A percentile compares a stretch with the other conserved stretches of the same genome.
Evolutionary conservation across 371 early-diverging fungal genomes (phyloP).

Genomic region (Catenaria anguillulae): DNA sequence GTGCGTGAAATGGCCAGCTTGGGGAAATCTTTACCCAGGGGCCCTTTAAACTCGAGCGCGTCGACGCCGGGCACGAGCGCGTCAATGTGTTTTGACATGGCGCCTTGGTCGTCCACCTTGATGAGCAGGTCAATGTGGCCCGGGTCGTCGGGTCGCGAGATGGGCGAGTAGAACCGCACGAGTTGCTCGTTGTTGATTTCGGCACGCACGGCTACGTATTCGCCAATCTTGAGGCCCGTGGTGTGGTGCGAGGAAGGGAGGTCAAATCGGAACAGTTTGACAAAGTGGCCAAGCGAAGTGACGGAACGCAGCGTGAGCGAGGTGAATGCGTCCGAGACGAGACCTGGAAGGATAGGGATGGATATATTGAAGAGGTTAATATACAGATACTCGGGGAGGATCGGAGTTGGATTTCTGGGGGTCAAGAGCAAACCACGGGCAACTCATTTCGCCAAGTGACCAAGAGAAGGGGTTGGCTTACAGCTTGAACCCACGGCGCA

Average conservation of each 20-base stretch:
- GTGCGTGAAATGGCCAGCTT: neutral
- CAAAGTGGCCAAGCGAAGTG: neutral
- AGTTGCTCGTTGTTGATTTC: neutral
- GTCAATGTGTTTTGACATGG: conserved; percentile 3
- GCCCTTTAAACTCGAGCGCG: conserved; percentile 7
- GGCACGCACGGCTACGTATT: conserved; percentile 5
- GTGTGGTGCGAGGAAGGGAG: neutral
- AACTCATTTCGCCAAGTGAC: too few species aligned
- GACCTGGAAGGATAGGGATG: neutral
- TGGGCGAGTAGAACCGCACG: conserved; percentile 5
- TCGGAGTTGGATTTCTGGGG: too few species aligned
- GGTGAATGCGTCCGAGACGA: conserved; percentile 3
- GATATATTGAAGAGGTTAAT: too few species aligned
- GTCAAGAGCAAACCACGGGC: too few species aligned
- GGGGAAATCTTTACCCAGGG: neutral
- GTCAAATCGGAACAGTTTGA: conserved; percentile 4
- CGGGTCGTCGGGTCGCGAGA: neutral
- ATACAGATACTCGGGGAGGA: too few species aligned
- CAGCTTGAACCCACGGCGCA: too few species aligned
- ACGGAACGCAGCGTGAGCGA: neutral
- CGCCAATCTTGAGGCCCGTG: neutral
- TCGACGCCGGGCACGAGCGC: neutral
- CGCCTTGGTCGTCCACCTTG: conserved; percentile 6
- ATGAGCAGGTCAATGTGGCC: conserved; percentile 6
- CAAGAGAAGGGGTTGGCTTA: too few species aligned